Conservation (phyloP, 106 monocot species). For the Dendrobium huoshanense region DNA sequence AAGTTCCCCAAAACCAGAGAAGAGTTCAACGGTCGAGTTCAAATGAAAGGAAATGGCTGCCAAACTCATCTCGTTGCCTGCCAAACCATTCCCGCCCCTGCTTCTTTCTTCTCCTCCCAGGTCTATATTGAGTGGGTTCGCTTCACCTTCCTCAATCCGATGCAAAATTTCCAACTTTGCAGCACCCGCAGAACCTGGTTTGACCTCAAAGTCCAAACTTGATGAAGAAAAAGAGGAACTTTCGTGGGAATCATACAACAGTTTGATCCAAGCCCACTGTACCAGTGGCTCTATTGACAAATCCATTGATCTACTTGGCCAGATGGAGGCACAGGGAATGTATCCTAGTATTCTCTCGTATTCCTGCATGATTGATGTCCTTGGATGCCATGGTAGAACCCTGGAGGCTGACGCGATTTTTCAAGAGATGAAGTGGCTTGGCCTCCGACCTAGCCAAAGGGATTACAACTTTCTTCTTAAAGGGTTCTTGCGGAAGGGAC, state of each 20-base stretch:
- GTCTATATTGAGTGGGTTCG: not conserved
- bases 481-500: slow-evolving; percentile 45
- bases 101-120: not conserved
- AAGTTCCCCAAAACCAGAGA: too few species aligned
- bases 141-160: not conserved
- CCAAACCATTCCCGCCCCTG: not conserved
- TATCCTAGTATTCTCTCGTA: slow-evolving; percentile 39
- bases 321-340: slow-evolving; percentile 51
- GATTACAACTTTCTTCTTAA: slow-evolving; percentile 53
- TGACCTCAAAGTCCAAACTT: not conserved
- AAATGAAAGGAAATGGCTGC: not conserved
- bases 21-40: not conserved
- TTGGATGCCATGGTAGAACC: slow-evolving; percentile 55
- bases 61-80: not conserved
- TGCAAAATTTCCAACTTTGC: not conserved
- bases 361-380: slow-evolving; percentile 31
- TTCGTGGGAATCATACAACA: slow-evolving; percentile 47
- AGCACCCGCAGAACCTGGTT: not conserved
- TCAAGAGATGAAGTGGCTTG: slow-evolving; percentile 40
- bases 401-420: slow-evolving; percentile 66
- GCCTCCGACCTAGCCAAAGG: slow-evolving; percentile 11
- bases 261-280: slow-evolving; percentile 33
- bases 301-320: slow-evolving; percentile 39
- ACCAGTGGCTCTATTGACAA: slow-evolving; percentile 25
- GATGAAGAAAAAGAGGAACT: slow-evolving; percentile 30